phyloP scores from a whole-genome alignment of 1,284 basidiomycete genomes.

The Leucoagaricus sp. region DNA sequence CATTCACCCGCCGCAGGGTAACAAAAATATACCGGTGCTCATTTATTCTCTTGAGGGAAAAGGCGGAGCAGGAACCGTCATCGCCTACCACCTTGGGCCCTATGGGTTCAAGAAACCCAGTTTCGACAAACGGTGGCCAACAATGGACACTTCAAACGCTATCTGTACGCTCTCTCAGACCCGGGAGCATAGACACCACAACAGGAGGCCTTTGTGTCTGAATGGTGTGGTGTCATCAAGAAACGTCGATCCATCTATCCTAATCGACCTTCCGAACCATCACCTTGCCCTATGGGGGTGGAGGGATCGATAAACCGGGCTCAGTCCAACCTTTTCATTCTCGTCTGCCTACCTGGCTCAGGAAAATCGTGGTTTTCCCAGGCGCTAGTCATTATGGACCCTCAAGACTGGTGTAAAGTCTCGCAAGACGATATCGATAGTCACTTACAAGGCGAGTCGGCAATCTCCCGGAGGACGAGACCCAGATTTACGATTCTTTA shows the following conservation, averaged over 20 bases:
- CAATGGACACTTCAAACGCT: conserved; percentile 49
- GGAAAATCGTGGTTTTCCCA: conserved; percentile 60
- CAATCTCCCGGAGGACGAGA: conserved; percentile 40
- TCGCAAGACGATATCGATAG: conserved; percentile 60
- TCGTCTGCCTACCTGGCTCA: conserved; percentile 61
- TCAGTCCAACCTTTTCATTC: conserved; percentile 44
- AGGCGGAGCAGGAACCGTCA: conserved; percentile 61
- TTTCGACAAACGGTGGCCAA: conserved; percentile 32
- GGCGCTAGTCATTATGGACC: conserved; percentile 45
- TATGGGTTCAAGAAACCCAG: conserved; percentile 49
- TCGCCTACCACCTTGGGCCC: conserved; percentile 59
- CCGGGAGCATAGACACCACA: conserved; percentile 55
- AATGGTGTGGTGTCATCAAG: conserved; percentile 61
- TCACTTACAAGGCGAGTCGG: conserved; percentile 48
- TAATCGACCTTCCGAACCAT: conserved; percentile 48
- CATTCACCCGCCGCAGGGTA: conserved; percentile 45
- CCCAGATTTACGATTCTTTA: conserved; percentile 48
- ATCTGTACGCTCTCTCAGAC: conserved; percentile 52
- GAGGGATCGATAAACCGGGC: conserved; percentile 37
- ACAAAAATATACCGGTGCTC: conserved; percentile 47
- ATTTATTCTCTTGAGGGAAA: conserved; percentile 67
- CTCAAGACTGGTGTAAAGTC: conserved; percentile 33
- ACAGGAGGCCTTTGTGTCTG: conserved; percentile 56
- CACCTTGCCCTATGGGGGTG: conserved; percentile 44
- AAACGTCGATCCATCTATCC: conserved; percentile 53